Evolutionary conservation across 2,329 filamentous ascomycete genomes (phyloP).

Genomic region (Metarhizium humberi): DNA sequence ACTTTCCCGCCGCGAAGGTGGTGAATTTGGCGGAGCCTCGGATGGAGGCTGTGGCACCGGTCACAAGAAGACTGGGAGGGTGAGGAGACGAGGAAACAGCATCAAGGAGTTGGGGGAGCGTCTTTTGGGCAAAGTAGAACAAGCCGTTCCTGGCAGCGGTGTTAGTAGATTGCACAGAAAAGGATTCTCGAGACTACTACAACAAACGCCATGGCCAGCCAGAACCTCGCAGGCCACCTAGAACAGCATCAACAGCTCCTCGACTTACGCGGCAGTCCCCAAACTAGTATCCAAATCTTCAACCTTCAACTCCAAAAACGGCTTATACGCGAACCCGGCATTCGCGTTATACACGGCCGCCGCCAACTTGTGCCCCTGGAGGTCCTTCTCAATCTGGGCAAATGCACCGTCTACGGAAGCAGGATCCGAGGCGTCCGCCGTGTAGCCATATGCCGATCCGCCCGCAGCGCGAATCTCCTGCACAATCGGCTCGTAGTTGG

Average conservation of each 20-base stretch:
- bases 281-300: constrained; percentile 41
- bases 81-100: constrained; percentile 43
- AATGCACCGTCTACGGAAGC: constrained; percentile 47
- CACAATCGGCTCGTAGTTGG: constrained; percentile 57
- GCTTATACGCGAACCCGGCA: constrained; percentile 39
- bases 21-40: constrained; percentile 62
- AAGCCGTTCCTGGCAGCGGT: constrained; percentile 46
- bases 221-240: too few species aligned
- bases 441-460: constrained; percentile 62
- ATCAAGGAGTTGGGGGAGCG: constrained; percentile 61
- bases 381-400: constrained; percentile 49
- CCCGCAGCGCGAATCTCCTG: constrained; percentile 58
- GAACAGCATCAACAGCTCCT: too few species aligned
- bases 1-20: constrained; percentile 71
- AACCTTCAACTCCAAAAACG: constrained; percentile 46
- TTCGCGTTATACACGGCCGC: constrained; percentile 66
- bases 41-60: constrained; percentile 74
- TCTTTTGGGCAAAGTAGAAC: constrained; percentile 65
- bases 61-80: constrained; percentile 76
- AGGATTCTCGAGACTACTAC: too few species aligned
- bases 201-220: too few species aligned
- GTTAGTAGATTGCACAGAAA: too few species aligned
- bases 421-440: constrained; percentile 37
- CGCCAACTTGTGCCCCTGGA: constrained; percentile 44
- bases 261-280: constrained; percentile 38